Base-by-base conservation (phyloP, 139 green algal species). In the Ettlia oleoabundans region DNA sequence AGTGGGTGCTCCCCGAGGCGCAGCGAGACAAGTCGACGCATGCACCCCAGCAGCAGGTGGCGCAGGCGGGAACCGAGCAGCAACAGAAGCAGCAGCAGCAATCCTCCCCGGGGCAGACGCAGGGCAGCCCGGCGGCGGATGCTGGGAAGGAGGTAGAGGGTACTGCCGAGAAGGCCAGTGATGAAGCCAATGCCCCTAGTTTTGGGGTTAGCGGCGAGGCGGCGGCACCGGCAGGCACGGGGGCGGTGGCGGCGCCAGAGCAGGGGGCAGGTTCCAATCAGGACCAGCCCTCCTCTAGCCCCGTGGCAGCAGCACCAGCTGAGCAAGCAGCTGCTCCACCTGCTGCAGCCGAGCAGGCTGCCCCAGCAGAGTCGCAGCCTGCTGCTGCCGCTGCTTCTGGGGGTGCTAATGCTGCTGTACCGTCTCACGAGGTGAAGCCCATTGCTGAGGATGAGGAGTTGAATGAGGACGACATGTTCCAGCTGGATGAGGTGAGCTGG, bases 1-100 rank as follows among this genome's bases (percentile, higher is more conserved):
- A 93, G 41, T 98, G 95, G 94, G 85, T 97, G 37, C 82, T 98
- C 61, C 89, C 93, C 2, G 74, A 85, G 38, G 86, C 78, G 82
- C 88, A 94, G 79, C 77, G 88, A 7, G 92, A 95, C 69, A 76
- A 71, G 33, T 35, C 55, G 6, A 81, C 83, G 76, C 75, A 85
- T 32, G 79, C 83, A 13, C 77, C 64, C 70, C 21, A 66, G 78
- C 62, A 79, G 81, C 76, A 78, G 77, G 72, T 37, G 32, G 64
- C 32, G 37, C 28, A 42, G 26, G 21, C 22, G 52, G 28, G 37
- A 4, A 32, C 53, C 37, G 55, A 32, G 2, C 64, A 68, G 64
- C 79, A 52, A 52, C 58, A 66, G 37, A 67, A 61, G 78, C 66
- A 42, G 65, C 40, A 61, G 75, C 30, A 15, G 53, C 62, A 61